Conservation (phyloP, 2,329 filamentous ascomycete species). For the Epichloe brachyelytri region DNA sequence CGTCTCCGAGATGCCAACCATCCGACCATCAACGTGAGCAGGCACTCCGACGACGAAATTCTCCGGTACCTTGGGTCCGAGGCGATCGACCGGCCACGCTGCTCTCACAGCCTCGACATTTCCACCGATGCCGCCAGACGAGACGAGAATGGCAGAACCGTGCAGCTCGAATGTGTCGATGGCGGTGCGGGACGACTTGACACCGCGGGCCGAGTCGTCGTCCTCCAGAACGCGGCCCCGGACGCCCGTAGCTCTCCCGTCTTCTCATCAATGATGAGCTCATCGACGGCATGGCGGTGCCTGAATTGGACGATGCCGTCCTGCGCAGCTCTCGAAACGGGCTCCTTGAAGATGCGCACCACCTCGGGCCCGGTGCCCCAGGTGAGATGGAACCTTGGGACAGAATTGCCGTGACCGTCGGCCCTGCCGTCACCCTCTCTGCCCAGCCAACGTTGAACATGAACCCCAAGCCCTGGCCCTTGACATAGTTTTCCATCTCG, state of each 20-base stretch:
- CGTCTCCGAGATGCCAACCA: conserved; percentile 42
- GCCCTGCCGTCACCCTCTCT: conserved; percentile 44
- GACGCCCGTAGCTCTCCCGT: conserved; percentile 40
- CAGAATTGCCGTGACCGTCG: conserved; percentile 47
- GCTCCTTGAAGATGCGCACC: conserved; percentile 43
- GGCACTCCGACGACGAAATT: conserved; percentile 48
- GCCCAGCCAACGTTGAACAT: conserved; percentile 46
- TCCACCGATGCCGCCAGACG: conserved; percentile 47
- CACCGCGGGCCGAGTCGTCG: conserved; percentile 37
- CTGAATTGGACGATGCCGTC: conserved; percentile 41
- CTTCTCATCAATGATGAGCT: conserved; percentile 37
- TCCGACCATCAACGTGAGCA: conserved; percentile 50
- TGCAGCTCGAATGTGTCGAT: conserved; percentile 39
- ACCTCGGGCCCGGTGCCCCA: conserved; percentile 51
- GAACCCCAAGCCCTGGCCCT: conserved; percentile 38
- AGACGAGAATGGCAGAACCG: conserved; percentile 39
- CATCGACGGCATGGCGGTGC: conserved; percentile 44
- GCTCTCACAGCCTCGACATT: conserved; percentile 47
- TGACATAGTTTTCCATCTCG: conserved; percentile 45
- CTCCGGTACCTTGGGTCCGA: conserved; percentile 42
- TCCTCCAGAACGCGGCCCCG: conserved; percentile 38
- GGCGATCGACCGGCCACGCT: conserved; percentile 42
- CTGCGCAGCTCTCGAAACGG: conserved; percentile 37
- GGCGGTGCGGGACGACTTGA: conserved; percentile 34
- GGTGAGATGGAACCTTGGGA: conserved; percentile 48